These are phyloP conservation scores for Bonnemaisonia californica DNA, from an alignment of 31 red algal genomes.

Conservation along the genomic window DNA sequence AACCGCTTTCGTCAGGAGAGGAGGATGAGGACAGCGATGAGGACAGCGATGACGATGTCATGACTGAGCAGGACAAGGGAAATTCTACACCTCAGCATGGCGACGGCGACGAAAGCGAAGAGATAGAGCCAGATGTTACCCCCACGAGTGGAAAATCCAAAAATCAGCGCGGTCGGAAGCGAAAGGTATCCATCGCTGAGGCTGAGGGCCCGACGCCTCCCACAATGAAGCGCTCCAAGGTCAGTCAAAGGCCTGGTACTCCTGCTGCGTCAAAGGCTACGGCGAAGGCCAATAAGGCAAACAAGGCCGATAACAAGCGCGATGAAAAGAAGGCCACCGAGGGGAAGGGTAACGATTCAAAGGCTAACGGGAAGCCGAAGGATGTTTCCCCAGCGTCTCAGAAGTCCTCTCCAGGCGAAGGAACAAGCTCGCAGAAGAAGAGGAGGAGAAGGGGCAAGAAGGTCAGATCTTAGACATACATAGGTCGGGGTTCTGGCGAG, in stretches of 20 bases:
- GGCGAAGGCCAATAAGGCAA: conserved; percentile 10
- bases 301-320: conserved; percentile 10
- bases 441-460: conserved; percentile 16
- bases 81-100: not conserved
- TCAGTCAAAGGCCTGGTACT: not conserved
- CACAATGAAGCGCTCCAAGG: not conserved
- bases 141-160: not conserved
- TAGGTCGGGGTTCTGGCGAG: too few species aligned
- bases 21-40: conserved; percentile 7
- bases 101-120: not conserved
- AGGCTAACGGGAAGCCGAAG: not conserved
- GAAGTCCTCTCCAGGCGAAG: not conserved
- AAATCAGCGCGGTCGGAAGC: not conserved
- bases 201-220: not conserved
- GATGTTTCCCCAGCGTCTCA: not conserved
- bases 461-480: too few species aligned
- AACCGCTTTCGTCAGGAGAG: not conserved
- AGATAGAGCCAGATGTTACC: not conserved
- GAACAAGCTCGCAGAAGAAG: conserved; percentile 1
- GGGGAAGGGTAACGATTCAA: not conserved
- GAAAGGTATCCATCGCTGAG: not conserved
- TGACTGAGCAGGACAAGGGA: too few species aligned
- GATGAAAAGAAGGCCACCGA: not conserved
- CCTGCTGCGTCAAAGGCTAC: conserved; percentile 5
- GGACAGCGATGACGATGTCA: too few species aligned